Percentiles rank a stretch among this genome's conserved stretches.
phyloP scores from a whole-genome alignment of 1,139 yeast genomes.

The Magnusiomyces magnusii region DNA sequence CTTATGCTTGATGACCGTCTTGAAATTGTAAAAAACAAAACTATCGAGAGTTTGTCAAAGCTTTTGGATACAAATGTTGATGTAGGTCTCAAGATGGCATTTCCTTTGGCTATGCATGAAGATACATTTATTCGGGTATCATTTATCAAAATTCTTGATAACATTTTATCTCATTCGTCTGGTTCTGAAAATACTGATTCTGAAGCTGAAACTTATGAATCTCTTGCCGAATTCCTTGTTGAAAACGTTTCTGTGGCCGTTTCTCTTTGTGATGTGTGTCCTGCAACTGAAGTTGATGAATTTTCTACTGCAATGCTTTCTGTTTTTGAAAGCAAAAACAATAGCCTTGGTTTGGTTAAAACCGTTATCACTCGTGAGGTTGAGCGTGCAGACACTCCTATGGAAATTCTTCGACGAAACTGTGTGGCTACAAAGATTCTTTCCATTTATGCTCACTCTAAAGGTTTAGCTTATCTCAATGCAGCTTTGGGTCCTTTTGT shows the following conservation, averaged over 20 bases:
- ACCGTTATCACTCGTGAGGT: conserved; percentile 59
- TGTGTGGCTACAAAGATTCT: conserved; percentile 74
- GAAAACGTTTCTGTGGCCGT: conserved; percentile 20
- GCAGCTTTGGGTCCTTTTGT: conserved; percentile 49
- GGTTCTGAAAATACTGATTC: conserved; percentile 25
- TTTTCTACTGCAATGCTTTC: conserved; percentile 63
- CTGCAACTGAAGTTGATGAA: conserved; percentile 64
- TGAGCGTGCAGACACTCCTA: conserved; percentile 48
- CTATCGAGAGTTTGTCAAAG: conserved; percentile 61
- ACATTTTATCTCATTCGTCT: conserved; percentile 46
- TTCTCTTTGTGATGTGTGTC: conserved; percentile 37
- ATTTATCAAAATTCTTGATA: conserved; percentile 68
- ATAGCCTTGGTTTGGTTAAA: conserved; percentile 49
- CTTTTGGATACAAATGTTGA: conserved; percentile 66
- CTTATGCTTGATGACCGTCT: conserved; percentile 38
- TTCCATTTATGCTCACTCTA: conserved; percentile 59
- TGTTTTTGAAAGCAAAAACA: conserved; percentile 48
- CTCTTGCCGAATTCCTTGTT: conserved; percentile 28
- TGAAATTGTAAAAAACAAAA: conserved; percentile 51
- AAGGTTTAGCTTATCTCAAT: conserved; percentile 54
- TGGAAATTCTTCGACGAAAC: conserved; percentile 71
- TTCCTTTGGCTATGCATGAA: conserved; percentile 71
- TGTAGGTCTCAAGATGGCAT: conserved; percentile 66
- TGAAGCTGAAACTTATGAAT: conserved; percentile 28
- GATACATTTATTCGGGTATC: conserved; percentile 59